Percentiles rank a stretch among this genome's conserved stretches.
phyloP scores from a whole-genome alignment of 73 alveolate genomes.

The Tetrahymena borealis region DNA sequence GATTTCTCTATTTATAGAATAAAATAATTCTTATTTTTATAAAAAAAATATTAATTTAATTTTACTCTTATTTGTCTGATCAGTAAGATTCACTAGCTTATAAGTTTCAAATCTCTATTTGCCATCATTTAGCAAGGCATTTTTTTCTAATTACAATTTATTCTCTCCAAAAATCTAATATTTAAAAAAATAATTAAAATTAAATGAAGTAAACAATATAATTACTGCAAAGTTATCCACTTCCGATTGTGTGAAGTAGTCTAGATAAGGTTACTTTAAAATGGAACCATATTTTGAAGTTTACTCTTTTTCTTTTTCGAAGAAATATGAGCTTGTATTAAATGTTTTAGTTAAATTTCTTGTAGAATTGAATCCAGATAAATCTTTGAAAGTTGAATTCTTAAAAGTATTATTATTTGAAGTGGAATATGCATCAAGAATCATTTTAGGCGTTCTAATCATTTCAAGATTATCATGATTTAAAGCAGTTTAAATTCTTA shows the following conservation, averaged over 20 bases:
- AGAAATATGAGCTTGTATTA: not conserved
- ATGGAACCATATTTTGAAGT: not conserved
- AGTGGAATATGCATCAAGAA: not conserved
- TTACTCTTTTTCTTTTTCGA: not conserved
- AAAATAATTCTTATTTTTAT: not conserved
- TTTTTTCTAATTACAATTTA: not conserved
- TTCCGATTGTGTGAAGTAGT: not conserved
- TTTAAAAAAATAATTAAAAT: not conserved
- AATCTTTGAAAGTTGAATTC: not conserved
- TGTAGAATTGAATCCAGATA: not conserved
- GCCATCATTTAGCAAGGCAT: not conserved
- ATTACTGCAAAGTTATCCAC: not conserved
- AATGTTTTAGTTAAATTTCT: not conserved
- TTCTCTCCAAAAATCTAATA: not conserved
- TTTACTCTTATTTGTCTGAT: not conserved
- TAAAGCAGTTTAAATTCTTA: not conserved
- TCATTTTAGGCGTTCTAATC: not conserved
- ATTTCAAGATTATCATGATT: not conserved
- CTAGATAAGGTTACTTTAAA: not conserved
- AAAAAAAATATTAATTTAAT: not conserved
- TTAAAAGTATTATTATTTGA: not conserved
- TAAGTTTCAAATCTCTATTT: not conserved
- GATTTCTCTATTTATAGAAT: not conserved
- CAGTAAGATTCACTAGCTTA: not conserved
- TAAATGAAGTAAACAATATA: not conserved